Percentiles rank a stretch among this genome's conserved stretches.
phyloP scores from a whole-genome alignment of 139 green algal genomes.

The Tetradesmus lagerheimii region DNA sequence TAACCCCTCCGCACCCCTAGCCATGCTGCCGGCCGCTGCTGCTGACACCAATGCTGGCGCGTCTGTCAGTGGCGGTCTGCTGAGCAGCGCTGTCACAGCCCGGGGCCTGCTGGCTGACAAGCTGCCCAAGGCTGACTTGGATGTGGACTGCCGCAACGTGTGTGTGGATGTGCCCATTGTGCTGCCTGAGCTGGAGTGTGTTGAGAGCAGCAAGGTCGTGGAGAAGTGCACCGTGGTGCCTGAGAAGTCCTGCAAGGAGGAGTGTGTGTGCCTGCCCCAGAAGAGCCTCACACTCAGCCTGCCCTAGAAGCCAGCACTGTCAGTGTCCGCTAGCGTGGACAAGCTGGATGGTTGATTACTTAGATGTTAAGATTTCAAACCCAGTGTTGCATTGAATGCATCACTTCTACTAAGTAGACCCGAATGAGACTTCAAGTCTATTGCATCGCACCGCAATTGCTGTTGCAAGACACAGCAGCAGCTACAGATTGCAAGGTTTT shows the following conservation, averaged over 20 bases:
- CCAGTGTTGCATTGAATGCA: too few relatives aligned
- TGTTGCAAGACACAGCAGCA: too few relatives aligned
- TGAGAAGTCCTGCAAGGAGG: slow-evolving; percentile 18
- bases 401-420: too few relatives aligned
- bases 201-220: neutral
- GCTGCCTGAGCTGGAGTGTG: slow-evolving; percentile 12
- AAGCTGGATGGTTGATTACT: neutral
- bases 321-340: neutral
- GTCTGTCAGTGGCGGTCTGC: neutral
- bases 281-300: neutral
- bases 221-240: neutral
- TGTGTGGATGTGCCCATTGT: slow-evolving; percentile 6
- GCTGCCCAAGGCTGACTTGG: neutral
- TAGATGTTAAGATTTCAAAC: too few relatives aligned
- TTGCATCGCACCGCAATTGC: too few relatives aligned
- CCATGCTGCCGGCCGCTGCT: neutral
- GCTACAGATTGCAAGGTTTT: too few relatives aligned
- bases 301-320: neutral
- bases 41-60: neutral
- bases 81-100: neutral
- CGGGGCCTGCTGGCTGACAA: neutral
- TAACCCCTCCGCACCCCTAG: too few relatives aligned
- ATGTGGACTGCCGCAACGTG: neutral
- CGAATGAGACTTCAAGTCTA: too few relatives aligned
- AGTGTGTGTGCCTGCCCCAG: slow-evolving; percentile 15